Base-by-base conservation (phyloP, 2,329 filamentous ascomycete genomes). In the Epichloe scottii region DNA sequence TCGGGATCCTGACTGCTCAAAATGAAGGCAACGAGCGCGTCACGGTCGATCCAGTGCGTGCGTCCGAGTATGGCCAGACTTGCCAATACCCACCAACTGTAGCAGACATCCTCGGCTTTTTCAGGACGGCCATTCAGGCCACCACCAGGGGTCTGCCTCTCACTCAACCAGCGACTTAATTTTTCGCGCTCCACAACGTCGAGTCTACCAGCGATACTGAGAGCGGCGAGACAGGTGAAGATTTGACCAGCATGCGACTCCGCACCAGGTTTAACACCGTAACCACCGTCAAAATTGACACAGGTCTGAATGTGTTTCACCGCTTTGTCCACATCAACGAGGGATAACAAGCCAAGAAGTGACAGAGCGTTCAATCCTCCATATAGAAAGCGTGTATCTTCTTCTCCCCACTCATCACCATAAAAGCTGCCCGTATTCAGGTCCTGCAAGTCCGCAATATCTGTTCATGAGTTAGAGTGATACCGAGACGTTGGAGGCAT, bases 31-130 rank as follows among this genome's bases (percentile, higher is more conserved):
- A 82, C 77, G 60, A 98, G 77, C 63, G 87, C 87, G 52, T 83
- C 75, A 47, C 82, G 79, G 70, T 98, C 88, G 63, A 98, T 94
- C 93, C 93, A 98, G 66, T 96, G 87, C 49, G 89, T 77, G 51
- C 84, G 83, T 50, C 78, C 82, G 58, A 98, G 87, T 77, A 97
- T 96, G 44, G 86, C 84, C 58, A 98, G 71, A 65, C 90, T 95
- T 63, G 87, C 91, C 62, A 91, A 72, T 43, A 97, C 93, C 93
- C 93, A 98, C 93, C 93, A 98, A 66, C 89, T 95, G 70, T 98
- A 98, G 71, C 93, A 98, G 14, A 95, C 91, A 66, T 98, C 93
- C 65, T 95, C 91, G 55, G 87, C 72, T 73, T 98, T 98, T 70
- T 97, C 93, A 0, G 93, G 93, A 46, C 93, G 79, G 3, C 93